These are phyloP conservation scores for Xylariales sp. DNA, from an alignment of 2,329 filamentous ascomycete genomes.

Conservation along the genomic window DNA sequence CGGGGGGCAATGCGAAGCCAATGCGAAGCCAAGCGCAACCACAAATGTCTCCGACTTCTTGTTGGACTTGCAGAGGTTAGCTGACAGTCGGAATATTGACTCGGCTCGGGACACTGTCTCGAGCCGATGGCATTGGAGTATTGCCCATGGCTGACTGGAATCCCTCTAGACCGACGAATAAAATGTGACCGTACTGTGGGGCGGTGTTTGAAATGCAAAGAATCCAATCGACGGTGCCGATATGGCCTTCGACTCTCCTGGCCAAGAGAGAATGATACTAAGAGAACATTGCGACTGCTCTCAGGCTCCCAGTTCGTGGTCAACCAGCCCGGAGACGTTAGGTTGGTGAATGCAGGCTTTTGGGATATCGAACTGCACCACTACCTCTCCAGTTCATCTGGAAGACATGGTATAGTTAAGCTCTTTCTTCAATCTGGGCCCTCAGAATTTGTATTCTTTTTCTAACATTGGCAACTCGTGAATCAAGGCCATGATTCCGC, in stretches of 20 bases:
- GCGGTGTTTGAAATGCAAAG: not conserved
- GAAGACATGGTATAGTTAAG: not conserved
- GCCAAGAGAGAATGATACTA: not conserved
- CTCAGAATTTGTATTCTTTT: no score
- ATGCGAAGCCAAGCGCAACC: no score
- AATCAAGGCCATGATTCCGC: no score
- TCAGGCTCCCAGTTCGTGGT: not conserved
- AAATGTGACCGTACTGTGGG: not conserved
- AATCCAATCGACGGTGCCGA: not conserved
- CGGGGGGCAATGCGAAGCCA: not conserved
- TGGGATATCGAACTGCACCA: not conserved
- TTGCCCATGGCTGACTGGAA: no score
- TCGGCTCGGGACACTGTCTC: no score
- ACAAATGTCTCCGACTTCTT: no score
- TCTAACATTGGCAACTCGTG: no score
- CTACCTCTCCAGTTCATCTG: not conserved
- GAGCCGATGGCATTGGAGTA: no score
- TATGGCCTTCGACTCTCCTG: slow-evolving; percentile 4
- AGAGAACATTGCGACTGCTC: not conserved
- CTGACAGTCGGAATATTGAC: no score
- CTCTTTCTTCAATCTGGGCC: no score
- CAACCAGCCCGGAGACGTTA: not conserved
- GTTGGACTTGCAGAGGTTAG: no score
- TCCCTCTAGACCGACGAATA: slow-evolving; percentile 1
- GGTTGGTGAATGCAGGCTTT: slow-evolving; percentile 1